Percentiles rank a stretch among this genome's conserved stretches.
These are phyloP conservation scores for Panaeolus papilionaceus DNA, from an alignment of 768 basidiomycete species.

Conservation along the genomic window DNA sequence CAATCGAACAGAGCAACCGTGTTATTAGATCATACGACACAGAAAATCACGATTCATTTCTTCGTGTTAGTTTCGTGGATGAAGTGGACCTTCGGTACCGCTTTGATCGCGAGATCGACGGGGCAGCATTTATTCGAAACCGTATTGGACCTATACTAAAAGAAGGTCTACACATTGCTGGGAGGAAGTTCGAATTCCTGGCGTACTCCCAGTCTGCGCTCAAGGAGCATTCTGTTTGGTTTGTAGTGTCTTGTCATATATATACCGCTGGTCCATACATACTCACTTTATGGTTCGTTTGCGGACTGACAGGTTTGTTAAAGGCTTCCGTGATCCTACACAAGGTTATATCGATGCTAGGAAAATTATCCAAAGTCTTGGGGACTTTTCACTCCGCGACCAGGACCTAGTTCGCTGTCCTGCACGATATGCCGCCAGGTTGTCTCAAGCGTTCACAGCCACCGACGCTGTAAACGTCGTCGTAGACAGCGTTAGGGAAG, in stretches of 20 bases:
- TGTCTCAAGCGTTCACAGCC: conserved; percentile 77
- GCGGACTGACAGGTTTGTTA: conserved; percentile 60
- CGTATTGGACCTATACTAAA: conserved; percentile 55
- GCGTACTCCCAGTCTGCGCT: conserved; percentile 79
- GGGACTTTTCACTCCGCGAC: conserved; percentile 59
- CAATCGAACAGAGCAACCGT: conserved; percentile 64
- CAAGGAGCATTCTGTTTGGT: conserved; percentile 68
- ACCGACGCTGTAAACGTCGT: conserved; percentile 63
- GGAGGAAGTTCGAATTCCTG: conserved; percentile 63
- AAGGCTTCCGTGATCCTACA: conserved; percentile 47
- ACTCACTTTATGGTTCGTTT: neutral
- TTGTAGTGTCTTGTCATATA: conserved; percentile 14
- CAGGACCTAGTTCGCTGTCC: conserved; percentile 56
- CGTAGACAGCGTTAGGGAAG: conserved; percentile 50
- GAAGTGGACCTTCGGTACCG: conserved; percentile 59
- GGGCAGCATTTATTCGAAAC: conserved; percentile 49
- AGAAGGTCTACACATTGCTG: conserved; percentile 57
- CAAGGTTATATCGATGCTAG: conserved; percentile 43
- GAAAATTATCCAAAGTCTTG: conserved; percentile 59
- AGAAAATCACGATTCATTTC: conserved; percentile 55
- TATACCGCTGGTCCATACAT: neutral
- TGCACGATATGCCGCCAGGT: conserved; percentile 73
- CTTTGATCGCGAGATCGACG: conserved; percentile 64
- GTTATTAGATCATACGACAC: conserved; percentile 59
- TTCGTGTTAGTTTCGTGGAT: conserved; percentile 69